phyloP scores from a whole-genome alignment of 2,329 filamentous ascomycete species.

The Arachnomyces sp. region DNA sequence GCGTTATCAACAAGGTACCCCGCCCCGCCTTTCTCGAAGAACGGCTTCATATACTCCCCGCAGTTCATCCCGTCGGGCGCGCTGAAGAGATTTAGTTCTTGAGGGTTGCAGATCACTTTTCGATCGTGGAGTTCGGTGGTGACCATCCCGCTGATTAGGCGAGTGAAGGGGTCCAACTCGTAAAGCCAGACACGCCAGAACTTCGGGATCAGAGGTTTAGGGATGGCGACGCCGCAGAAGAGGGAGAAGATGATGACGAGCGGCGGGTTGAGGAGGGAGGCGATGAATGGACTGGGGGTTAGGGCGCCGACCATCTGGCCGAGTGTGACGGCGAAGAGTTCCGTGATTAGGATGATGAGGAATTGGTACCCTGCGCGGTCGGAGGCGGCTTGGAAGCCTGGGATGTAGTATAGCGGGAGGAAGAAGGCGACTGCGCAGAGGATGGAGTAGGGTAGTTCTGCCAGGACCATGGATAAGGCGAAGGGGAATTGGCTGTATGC shows the following conservation, averaged over 20 bases:
- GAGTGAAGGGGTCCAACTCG: constrained; percentile 73
- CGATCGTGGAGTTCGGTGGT: constrained; percentile 65
- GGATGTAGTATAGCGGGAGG: constrained; percentile 75
- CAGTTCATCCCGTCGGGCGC: constrained; percentile 60
- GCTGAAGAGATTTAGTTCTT: constrained; percentile 60
- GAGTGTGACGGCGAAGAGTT: constrained; percentile 74
- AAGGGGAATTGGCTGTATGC: constrained; percentile 79
- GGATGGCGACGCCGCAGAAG: constrained; percentile 82
- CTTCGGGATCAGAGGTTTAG: constrained; percentile 63
- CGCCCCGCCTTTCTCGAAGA: constrained; percentile 58
- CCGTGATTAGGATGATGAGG: constrained; percentile 73
- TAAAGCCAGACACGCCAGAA: constrained; percentile 79
- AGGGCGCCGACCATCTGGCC: constrained; percentile 68
- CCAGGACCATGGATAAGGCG: constrained; percentile 65
- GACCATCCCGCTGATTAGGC: constrained; percentile 71
- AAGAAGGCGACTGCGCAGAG: constrained; percentile 75
- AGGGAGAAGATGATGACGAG: constrained; percentile 73
- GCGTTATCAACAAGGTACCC: constrained; percentile 64
- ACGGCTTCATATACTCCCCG: constrained; percentile 64
- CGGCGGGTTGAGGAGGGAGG: constrained; percentile 71
- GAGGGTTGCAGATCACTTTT: constrained; percentile 50
- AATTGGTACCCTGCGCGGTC: constrained; percentile 76
- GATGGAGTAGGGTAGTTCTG: constrained; percentile 76
- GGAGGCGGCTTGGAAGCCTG: constrained; percentile 57
- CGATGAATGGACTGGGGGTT: constrained; percentile 70